phyloP scores from a whole-genome alignment of 228 moss, liverwort and hornwort genomes.

The Sphagnum magellanicum region DNA sequence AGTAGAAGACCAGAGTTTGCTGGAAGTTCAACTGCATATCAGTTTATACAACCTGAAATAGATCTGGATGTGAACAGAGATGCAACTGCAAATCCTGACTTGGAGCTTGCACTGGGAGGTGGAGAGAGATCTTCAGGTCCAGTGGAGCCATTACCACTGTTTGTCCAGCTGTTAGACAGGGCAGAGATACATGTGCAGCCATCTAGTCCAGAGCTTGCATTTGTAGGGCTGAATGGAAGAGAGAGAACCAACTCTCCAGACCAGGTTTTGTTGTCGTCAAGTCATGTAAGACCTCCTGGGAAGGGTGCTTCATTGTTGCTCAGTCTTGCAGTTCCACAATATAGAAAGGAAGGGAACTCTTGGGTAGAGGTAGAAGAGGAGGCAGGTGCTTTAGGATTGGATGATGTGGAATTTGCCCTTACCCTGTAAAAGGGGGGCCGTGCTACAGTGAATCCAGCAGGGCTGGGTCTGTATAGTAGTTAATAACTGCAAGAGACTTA shows the following conservation, averaged over 20 bases:
- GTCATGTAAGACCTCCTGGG: conserved; percentile 18
- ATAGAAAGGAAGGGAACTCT: conserved; percentile 73
- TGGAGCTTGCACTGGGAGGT: conserved; percentile 73
- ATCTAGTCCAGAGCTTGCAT: conserved; percentile 35
- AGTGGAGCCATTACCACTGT: conserved; percentile 51
- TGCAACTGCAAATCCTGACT: conserved; percentile 26
- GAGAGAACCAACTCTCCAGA: conserved; percentile 22
- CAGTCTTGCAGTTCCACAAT: conserved; percentile 82
- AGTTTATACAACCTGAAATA: conserved; percentile 58
- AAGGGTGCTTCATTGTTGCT: conserved; percentile 51
- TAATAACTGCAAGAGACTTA: conserved; percentile 27
- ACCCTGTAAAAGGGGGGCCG: conserved; percentile 39
- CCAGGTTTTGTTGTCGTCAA: conserved; percentile 35
- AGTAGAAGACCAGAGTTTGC: conserved; percentile 27
- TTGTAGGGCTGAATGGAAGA: conserved; percentile 23
- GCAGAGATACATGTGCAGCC: conserved; percentile 10
- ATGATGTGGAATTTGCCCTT: conserved; percentile 80
- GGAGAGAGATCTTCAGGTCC: conserved; percentile 29
- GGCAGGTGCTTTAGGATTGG: conserved; percentile 37
- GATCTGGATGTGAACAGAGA: conserved; percentile 17
- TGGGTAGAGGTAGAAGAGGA: conserved; percentile 74
- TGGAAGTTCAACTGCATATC: conserved; percentile 36
- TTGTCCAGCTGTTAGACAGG: conserved; percentile 37
- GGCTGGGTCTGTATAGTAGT: conserved; percentile 48
- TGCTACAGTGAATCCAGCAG: background rate